Base-by-base conservation (phyloP, 139 green algal genomes). In the Chlorella sp. region DNA sequence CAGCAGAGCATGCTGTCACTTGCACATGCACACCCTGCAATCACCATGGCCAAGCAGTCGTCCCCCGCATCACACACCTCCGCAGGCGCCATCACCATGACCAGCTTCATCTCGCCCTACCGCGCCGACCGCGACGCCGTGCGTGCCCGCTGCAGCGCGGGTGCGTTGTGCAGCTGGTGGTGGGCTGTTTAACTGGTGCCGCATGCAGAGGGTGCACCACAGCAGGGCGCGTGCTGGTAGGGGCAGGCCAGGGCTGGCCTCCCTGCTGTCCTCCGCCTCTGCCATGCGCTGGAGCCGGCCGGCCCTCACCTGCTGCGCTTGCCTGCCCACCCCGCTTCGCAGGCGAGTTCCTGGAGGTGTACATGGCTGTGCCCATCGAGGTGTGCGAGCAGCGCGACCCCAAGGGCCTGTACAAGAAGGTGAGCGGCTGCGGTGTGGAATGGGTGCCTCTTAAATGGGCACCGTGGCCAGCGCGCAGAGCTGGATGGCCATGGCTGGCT, bases 51-150 rank as follows among this genome's bases (percentile, higher is more conserved):
- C 64, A 70, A 70, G 3, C 28, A 20, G 62, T 30, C 24, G 28
- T 16, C 62, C 24, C 62, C 19, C 62, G 56, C 62, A 40, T 30
- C 13, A 13, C 22, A 30, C 75, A 6, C 48, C 48, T 48, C n/a
- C 7, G 20, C 22, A 83, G 96, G 96, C 32, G 62, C 98, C 30
- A 94, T 99, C 82, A 97, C 96, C 3, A 89, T 99, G 1, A 95
- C 97, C 22, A 94, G 88, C 87, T 98, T 99, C 90, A 99, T 99
- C 76, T 98, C 94, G 0, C 97, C 97, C 32, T 99, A 99, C 88
- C 83, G 69, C 40, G 80, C 38, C 34, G 96, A 98, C 83, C 86
- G 96, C 5, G 90, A 97, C 24, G 44, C 43, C 0, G 95, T 97
- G 26, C 90, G 96, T 0, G 81, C 80, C 0, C 91, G 95, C 5